Base-by-base conservation (phyloP, 2,329 filamentous ascomycete species). In the Aureobasidium vineae region DNA sequence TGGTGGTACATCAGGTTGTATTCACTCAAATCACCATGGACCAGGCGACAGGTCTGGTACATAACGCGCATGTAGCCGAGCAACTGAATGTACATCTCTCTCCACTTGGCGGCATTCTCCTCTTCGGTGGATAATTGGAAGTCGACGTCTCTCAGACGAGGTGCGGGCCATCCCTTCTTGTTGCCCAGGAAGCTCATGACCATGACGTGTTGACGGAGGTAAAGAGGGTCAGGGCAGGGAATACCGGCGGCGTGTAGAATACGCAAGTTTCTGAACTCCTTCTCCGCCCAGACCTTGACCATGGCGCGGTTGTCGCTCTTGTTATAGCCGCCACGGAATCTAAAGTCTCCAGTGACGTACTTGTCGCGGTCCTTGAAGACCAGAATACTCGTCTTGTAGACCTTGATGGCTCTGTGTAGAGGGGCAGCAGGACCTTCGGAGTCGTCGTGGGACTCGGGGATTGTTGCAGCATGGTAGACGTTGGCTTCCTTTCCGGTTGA, bases 221-320 rank as follows among this genome's bases (percentile, higher is more conserved):
- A 88, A 68, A 98, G 83, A 3, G 95, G 93, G 75, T 97, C 91
- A 0, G 95, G 95, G 71, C 90, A 96, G 6, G 92, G 90, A 65
- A 99, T 97, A 8, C 90, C 91, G 8, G 93, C 90, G 6, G 86
- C 82, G 77, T 96, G 83, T 69, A 99, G 89, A 66, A 95, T 85
- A 71, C 92, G 88, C 73, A 99, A 79, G 78, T 99, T 99, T 49
- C 95, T 87, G 81, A 96, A 96, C 79, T 99, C 95, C 80, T 99
- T 99, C 80, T 99, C 94, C 0, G 96, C 96, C 95, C 95, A 99
- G 28, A 97, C 83, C 78, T 97, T 96, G 71, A 99, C 94, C 94
- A 98, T 98, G 71, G 94, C 92, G 57, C 93, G 87, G 80, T 92
- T 97, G 79, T 92, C 96, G 71, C 90, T 90, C 82, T 97, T 98